Evolutionary conservation across 2,329 filamentous ascomycete species (phyloP).

Genomic region (Claviceps spartinae): DNA sequence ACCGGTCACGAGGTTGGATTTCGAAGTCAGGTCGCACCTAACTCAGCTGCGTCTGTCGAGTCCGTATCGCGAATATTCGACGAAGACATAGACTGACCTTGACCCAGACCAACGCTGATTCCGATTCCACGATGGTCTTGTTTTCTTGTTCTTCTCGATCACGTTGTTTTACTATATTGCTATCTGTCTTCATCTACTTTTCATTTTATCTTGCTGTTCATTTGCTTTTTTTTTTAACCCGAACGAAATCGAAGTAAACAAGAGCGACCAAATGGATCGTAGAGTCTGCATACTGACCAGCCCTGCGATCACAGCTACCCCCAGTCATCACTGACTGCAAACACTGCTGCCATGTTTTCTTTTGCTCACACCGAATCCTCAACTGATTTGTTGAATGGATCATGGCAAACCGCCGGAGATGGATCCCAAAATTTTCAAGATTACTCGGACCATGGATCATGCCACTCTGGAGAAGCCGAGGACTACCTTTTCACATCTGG

Average conservation of each 20-base stretch:
- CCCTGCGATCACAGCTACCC: constrained; percentile 43
- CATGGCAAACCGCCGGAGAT: constrained; percentile 44
- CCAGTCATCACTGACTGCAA: constrained; percentile 36
- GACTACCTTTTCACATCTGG: constrained; percentile 41
- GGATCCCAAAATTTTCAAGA: constrained; percentile 46
- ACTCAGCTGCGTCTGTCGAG: constrained; percentile 14
- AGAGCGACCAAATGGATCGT: constrained; percentile 3
- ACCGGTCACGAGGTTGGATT: too few species aligned
- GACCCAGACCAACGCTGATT: constrained; percentile 43
- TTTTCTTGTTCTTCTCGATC: constrained; percentile 10
- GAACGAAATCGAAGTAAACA: neutral
- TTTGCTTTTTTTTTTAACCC: constrained; percentile 9
- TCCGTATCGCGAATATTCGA: constrained; percentile 8
- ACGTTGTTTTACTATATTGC: too few species aligned
- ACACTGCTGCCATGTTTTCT: constrained; percentile 39
- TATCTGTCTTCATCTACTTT: neutral
- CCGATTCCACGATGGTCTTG: constrained; percentile 21
- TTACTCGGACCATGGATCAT: constrained; percentile 36
- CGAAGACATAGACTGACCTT: constrained; percentile 12
- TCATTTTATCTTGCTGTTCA: constrained; percentile 5
- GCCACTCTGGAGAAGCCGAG: constrained; percentile 38
- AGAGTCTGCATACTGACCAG: constrained; percentile 44
- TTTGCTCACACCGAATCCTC: constrained; percentile 47
- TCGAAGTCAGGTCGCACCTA: neutral
- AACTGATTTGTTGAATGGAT: constrained; percentile 39